These are phyloP conservation scores for Pythium myriotylum DNA, from an alignment of 352 stramenopile genomes.

Conservation along the genomic window DNA sequence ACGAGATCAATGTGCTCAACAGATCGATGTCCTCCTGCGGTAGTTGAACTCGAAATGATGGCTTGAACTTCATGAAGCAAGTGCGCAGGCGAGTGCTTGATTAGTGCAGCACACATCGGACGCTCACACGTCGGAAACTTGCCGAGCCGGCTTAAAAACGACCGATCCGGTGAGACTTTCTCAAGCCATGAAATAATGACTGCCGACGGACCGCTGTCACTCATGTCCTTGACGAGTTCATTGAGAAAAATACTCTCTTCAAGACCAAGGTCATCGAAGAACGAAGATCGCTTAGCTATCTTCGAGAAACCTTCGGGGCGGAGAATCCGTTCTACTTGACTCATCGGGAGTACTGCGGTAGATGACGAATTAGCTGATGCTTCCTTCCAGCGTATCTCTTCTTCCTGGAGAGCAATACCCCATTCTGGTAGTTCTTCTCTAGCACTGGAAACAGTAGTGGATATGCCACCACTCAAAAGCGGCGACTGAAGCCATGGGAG, in stretches of 20 bases:
- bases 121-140: constrained; percentile 74
- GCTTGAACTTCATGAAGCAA: constrained; percentile 79
- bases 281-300: constrained; percentile 28
- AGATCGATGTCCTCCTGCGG: constrained; percentile 21
- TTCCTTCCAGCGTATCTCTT: constrained; percentile 22
- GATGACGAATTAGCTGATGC: not conserved
- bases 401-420: constrained; percentile 20
- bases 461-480: constrained; percentile 73
- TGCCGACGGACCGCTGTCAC: constrained; percentile 51
- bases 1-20: constrained; percentile 57
- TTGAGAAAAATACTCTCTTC: constrained; percentile 56
- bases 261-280: constrained; percentile 31
- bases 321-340: constrained; percentile 16
- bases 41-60: constrained; percentile 56
- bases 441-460: constrained; percentile 9
- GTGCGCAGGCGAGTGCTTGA: constrained; percentile 79
- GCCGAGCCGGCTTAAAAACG: constrained; percentile 75
- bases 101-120: constrained; percentile 70
- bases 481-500: constrained; percentile 84
- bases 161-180: constrained; percentile 70
- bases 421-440: constrained; percentile 32
- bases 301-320: constrained; percentile 13
- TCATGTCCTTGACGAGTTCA: constrained; percentile 63
- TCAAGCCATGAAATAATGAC: constrained; percentile 79
- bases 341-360: constrained; percentile 5